Evolutionary conservation across 1,284 basidiomycete genomes (phyloP).

Genomic region (Sanghuangporus weigelae): DNA sequence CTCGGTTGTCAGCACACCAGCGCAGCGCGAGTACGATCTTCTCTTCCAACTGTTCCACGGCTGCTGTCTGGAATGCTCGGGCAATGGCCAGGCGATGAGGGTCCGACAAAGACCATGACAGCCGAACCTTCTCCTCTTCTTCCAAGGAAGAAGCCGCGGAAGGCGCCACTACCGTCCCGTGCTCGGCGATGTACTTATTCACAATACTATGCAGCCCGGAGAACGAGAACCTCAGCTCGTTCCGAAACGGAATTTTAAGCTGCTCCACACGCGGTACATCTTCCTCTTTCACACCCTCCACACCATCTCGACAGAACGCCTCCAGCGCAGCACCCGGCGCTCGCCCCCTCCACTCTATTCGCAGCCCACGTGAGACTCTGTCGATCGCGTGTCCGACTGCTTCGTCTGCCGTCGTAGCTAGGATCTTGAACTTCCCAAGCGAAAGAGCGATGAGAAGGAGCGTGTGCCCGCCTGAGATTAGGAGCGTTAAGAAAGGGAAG

Average conservation of each 20-base stretch:
- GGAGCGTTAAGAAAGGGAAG: conserved; percentile 84
- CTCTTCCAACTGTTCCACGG: conserved; percentile 66
- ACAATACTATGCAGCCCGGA: conserved; percentile 66
- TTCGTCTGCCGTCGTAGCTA: conserved; percentile 75
- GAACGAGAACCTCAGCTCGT: conserved; percentile 69
- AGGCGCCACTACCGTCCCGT: neutral
- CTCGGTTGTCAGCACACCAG: conserved; percentile 31
- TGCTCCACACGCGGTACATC: conserved; percentile 25
- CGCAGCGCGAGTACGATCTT: conserved; percentile 64
- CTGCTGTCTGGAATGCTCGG: conserved; percentile 67
- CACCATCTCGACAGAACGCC: conserved; percentile 43
- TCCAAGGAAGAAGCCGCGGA: neutral
- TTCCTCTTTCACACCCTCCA: conserved; percentile 19
- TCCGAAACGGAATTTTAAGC: conserved; percentile 39
- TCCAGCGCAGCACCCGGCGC: conserved; percentile 80
- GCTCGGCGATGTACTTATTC: conserved; percentile 40
- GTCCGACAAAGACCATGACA: conserved; percentile 23
- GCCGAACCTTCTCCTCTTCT: conserved; percentile 21
- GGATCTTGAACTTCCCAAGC: conserved; percentile 54
- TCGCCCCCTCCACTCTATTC: conserved; percentile 52
- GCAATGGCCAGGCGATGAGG: conserved; percentile 47
- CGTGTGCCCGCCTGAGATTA: conserved; percentile 91
- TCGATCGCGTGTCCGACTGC: conserved; percentile 78
- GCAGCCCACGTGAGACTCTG: conserved; percentile 68
- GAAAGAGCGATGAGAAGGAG: conserved; percentile 73